These are phyloP conservation scores for Dothistroma septosporum DNA, from an alignment of 2,329 filamentous ascomycete genomes.

Conservation along the genomic window DNA sequence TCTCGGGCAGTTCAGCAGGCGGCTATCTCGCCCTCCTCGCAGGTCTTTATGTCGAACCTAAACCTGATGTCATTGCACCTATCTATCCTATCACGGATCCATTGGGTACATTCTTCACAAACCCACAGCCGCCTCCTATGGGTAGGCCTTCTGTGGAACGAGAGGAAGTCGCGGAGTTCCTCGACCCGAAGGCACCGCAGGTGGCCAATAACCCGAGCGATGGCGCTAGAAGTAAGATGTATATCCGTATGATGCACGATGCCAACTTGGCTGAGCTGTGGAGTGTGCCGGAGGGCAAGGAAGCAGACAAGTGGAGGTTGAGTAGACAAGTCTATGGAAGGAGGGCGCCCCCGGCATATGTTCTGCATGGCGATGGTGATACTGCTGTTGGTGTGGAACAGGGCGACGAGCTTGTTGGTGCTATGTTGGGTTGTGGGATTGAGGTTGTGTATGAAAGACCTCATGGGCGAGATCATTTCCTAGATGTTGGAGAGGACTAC, in stretches of 20 bases:
- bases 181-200: slow-evolving; percentile 23
- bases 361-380: slow-evolving; percentile 31
- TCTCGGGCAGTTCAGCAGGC: slow-evolving; percentile 31
- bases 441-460: slow-evolving; percentile 28
- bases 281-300: slow-evolving; percentile 18
- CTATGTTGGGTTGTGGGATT: slow-evolving; percentile 26
- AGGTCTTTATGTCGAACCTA: slow-evolving; percentile 31
- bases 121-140: slow-evolving; percentile 25
- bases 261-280: slow-evolving; percentile 28
- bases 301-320: slow-evolving; percentile 25
- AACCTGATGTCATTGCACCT: slow-evolving; percentile 31
- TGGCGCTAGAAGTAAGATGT: slow-evolving; percentile 22
- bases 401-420: slow-evolving; percentile 31
- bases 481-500: slow-evolving; percentile 25
- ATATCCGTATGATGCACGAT: slow-evolving; percentile 29
- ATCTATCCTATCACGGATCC: slow-evolving; percentile 36
- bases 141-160: slow-evolving; percentile 15
- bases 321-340: slow-evolving; percentile 25
- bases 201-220: slow-evolving; percentile 23
- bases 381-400: slow-evolving; percentile 30
- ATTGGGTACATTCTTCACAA: slow-evolving; percentile 31
- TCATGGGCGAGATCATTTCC: slow-evolving; percentile 28
- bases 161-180: slow-evolving; percentile 19
- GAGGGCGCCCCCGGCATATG: slow-evolving; percentile 27
- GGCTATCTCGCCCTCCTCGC: slow-evolving; percentile 32